Percentiles rank a stretch among this genome's conserved stretches.
These are phyloP conservation scores for Tricholoma sp. DNA, from an alignment of 768 basidiomycete genomes.

Conservation along the genomic window DNA sequence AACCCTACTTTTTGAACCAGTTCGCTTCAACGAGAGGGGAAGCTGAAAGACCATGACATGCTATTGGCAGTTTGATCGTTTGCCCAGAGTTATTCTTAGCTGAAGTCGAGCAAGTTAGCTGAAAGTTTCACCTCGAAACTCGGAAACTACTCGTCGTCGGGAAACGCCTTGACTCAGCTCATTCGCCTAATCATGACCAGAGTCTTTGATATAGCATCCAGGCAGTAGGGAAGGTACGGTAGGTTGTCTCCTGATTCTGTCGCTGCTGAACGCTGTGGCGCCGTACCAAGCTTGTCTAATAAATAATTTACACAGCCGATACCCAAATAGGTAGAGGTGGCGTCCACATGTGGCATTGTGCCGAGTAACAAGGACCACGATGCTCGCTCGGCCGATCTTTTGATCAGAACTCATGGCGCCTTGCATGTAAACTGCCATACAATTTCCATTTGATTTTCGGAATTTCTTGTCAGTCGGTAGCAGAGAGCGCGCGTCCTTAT, in stretches of 20 bases:
- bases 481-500: not conserved
- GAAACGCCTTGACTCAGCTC: not conserved
- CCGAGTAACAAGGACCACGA: conserved; percentile 3
- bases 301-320: not conserved
- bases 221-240: not conserved
- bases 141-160: not conserved
- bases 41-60: not conserved
- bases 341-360: not conserved
- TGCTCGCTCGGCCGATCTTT: not conserved
- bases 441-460: not conserved
- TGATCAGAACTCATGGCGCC: not conserved
- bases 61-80: not conserved
- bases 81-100: not conserved
- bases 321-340: not conserved
- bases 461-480: not conserved
- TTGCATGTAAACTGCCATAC: conserved; percentile 1
- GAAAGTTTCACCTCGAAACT: too few species aligned
- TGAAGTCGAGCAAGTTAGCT: too few species aligned
- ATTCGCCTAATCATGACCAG: not conserved
- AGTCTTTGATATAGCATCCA: not conserved
- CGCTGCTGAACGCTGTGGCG: not conserved
- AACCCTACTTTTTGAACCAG: not conserved
- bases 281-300: not conserved
- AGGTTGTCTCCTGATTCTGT: not conserved
- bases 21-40: not conserved